Conservation (phyloP, 495 filamentous ascomycete genomes). For the Penicillium crystallinum region DNA sequence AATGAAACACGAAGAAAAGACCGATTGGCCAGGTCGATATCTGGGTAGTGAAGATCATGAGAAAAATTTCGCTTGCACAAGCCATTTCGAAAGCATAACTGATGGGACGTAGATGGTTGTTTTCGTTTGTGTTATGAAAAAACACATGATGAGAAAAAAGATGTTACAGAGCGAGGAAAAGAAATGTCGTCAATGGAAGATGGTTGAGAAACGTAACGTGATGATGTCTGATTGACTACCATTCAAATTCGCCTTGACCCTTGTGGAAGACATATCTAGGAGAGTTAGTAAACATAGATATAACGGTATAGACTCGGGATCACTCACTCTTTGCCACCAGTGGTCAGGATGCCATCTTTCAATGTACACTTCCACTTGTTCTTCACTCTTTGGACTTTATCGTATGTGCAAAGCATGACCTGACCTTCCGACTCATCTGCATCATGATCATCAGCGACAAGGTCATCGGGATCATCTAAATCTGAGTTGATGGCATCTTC, state of each 20-base stretch:
- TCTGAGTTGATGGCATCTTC: constrained; percentile 99
- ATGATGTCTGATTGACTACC: constrained; percentile 49
- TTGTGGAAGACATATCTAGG: constrained; percentile 91
- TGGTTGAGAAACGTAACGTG: not conserved
- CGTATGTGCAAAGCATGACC: constrained; percentile 97
- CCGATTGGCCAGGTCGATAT: constrained; percentile 5
- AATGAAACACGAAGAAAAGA: not conserved
- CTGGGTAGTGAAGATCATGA: constrained; percentile 15
- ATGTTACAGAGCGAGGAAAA: constrained; percentile 16
- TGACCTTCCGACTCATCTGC: constrained; percentile 77
- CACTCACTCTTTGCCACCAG: constrained; percentile 79
- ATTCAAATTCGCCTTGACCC: constrained; percentile 94
- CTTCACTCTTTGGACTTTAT: constrained; percentile 98
- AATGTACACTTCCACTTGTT: constrained; percentile 99
- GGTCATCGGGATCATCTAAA: constrained; percentile 90
- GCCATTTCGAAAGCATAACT: constrained; percentile 12
- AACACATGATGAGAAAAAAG: not conserved
- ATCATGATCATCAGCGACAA: constrained; percentile 65
- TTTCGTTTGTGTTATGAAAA: constrained; percentile 12
- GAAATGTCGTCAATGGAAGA: constrained; percentile 7
- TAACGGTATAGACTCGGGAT: not conserved
- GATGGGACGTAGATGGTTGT: constrained; percentile 4
- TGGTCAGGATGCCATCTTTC: constrained; percentile 92
- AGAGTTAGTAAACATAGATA: constrained; percentile 1
- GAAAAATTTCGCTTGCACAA: constrained; percentile 15